Conservation (phyloP, 2,329 filamentous ascomycete species). For the Lachnellula suecica region DNA sequence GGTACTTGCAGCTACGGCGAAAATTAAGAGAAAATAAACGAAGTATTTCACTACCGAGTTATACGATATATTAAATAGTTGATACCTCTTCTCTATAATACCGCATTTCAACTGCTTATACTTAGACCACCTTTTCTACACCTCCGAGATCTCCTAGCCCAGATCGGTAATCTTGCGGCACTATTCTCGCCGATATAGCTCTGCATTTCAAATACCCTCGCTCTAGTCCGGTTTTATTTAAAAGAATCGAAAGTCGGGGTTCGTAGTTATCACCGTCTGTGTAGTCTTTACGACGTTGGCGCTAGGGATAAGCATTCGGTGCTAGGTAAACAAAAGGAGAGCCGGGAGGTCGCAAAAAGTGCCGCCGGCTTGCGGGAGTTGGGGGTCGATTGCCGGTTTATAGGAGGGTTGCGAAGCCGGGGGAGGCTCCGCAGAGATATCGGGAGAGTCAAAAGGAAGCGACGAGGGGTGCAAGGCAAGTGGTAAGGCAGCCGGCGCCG, state of each 20-base stretch:
- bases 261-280: constrained; percentile 4
- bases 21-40: too few relatives aligned
- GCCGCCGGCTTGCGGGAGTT: background rate
- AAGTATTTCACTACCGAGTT: constrained; percentile 8
- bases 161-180: constrained; percentile 9
- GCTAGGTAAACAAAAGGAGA: background rate
- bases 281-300: background rate
- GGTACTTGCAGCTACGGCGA: too few relatives aligned
- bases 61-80: background rate
- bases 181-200: background rate
- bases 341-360: background rate
- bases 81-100: constrained; percentile 6
- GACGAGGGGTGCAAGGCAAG: background rate
- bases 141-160: background rate
- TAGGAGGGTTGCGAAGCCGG: constrained; percentile 1
- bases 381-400: constrained; percentile 6
- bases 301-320: background rate
- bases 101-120: constrained; percentile 7
- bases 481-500: background rate
- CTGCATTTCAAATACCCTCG: background rate
- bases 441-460: background rate
- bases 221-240: background rate
- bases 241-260: constrained; percentile 1
- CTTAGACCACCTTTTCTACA: constrained; percentile 6
- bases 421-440: constrained; percentile 7